These are phyloP conservation scores for Hymenoscyphus fraxineus DNA, from an alignment of 2,329 filamentous ascomycete species.

Conservation along the genomic window DNA sequence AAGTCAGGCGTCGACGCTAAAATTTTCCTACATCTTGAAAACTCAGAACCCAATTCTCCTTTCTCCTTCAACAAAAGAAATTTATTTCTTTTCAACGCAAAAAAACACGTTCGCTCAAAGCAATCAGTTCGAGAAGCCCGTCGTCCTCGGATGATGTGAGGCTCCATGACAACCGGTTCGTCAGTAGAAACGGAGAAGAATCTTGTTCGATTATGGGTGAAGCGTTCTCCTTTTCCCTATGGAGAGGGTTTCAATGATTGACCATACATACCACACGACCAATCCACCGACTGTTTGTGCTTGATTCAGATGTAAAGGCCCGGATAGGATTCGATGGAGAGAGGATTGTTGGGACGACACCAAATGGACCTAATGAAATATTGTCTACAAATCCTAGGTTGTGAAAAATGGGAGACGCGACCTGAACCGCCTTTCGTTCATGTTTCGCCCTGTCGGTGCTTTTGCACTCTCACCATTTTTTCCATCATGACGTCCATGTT, in stretches of 20 bases:
- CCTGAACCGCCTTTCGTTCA: neutral
- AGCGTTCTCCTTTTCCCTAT: conserved; percentile 28
- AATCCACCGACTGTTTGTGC: neutral
- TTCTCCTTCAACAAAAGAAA: conserved; percentile 11
- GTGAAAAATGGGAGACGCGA: neutral
- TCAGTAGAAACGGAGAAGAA: conserved; percentile 34
- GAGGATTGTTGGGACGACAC: neutral
- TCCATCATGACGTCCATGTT: neutral
- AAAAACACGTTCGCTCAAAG: conserved; percentile 31
- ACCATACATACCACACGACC: conserved; percentile 25
- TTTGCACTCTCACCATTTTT: neutral
- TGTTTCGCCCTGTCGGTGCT: neutral
- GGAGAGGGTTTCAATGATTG: conserved; percentile 34
- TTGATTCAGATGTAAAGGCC: neutral
- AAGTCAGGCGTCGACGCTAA: conserved; percentile 10
- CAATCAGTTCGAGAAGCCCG: conserved; percentile 33
- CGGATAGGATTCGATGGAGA: neutral
- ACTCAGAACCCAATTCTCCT: neutral
- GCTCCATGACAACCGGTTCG: conserved; percentile 34
- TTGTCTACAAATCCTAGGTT: neutral
- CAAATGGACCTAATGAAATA: no score
- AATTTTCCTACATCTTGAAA: conserved; percentile 5
- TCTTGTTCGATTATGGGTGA: conserved; percentile 33
- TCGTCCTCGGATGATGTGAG: conserved; percentile 30
- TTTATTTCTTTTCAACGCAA: conserved; percentile 25